Base-by-base conservation (phyloP, 225 moss, liverwort and hornwort species). In the Ulota crispa region DNA sequence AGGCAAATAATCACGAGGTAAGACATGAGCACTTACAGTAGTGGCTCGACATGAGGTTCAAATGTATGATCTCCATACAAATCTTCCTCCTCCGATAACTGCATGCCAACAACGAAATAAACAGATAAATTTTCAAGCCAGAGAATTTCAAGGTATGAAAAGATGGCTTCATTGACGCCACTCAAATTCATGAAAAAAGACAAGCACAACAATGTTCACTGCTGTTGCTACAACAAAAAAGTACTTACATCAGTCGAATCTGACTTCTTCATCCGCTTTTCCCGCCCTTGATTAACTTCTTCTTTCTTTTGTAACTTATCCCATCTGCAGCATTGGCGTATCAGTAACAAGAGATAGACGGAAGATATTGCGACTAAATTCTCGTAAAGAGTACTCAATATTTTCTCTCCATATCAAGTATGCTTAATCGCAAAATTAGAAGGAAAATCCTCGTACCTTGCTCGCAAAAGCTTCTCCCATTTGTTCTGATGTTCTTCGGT, bases 401-500 rank as follows among this genome's bases (percentile, higher is more conserved):
- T 11, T 37, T 39, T 10, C 60, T 65, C 8, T 23, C 61, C 68
- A 50, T 18, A 50, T 60, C 21, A 34, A 72, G 20, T 60, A 39
- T 21, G 26, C 18, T 21, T 57, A 42, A 56, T 30, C 50, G 6
- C 39, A 43, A 66, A 68, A 16, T 55, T 15, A 39, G 8, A 20
- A 63, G 19, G 27, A 16, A n/a, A 77, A 28, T 31, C 31, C 41
- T 64, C 43, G 14, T 64, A 96, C 95, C 95, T 93, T 72, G 87
- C 81, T 74, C 88, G 89, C 82, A 92, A 71, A 71, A 96, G 86
- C 80, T 87, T 93, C 75, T 96, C 95, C 95, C 93, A 94, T 66
- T 92, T 86, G 36, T 89, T 92, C 67, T 93, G 86, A 52, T 78
- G 88, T 42, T 92, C 93, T 31, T 84, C 75, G 72, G 59, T 71